Percentiles rank a stretch among this genome's conserved stretches.
These are phyloP conservation scores for Beauveria asiatica DNA, from an alignment of 2,329 filamentous ascomycete genomes.

Conservation along the genomic window DNA sequence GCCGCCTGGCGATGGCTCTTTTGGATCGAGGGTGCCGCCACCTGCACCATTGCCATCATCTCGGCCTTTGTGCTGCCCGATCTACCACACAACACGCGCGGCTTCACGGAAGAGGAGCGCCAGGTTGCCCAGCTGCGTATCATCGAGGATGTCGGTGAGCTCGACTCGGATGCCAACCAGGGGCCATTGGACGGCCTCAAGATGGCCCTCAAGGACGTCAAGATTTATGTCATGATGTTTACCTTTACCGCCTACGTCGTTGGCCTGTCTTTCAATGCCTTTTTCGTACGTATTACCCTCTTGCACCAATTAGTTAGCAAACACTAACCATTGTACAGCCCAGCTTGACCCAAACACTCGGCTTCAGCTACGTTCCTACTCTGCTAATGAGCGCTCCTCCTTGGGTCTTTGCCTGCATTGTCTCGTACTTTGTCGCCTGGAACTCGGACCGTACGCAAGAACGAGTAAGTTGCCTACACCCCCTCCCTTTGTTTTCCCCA, in stretches of 20 bases:
- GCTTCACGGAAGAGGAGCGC: conserved; percentile 51
- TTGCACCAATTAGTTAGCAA: background rate
- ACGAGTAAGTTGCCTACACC: conserved; percentile 28
- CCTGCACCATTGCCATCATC: conserved; percentile 38
- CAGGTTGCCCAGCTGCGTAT: conserved; percentile 46
- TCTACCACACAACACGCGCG: conserved; percentile 45
- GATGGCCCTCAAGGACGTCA: conserved; percentile 51
- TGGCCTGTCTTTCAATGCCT: conserved; percentile 49
- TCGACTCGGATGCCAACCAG: conserved; percentile 43
- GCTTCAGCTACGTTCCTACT: conserved; percentile 43
- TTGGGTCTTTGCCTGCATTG: conserved; percentile 49
- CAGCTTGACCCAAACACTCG: conserved; percentile 43
- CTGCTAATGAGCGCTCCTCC: conserved; percentile 49
- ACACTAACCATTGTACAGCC: conserved; percentile 26
- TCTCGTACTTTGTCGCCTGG: conserved; percentile 48
- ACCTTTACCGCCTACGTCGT: conserved; percentile 54
- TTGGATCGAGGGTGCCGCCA: conserved; percentile 47
- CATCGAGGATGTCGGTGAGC: conserved; percentile 49
- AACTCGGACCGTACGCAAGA: conserved; percentile 47
- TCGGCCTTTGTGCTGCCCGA: conserved; percentile 45
- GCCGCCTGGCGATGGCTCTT: conserved; percentile 55
- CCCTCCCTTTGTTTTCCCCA: background rate
- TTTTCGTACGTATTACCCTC: conserved; percentile 34
- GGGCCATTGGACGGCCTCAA: conserved; percentile 43
- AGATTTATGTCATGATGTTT: conserved; percentile 57